A percentile compares a stretch with the other conserved stretches of the same genome.
phyloP scores from a whole-genome alignment of 768 basidiomycete species.

The Galerina marginata region DNA sequence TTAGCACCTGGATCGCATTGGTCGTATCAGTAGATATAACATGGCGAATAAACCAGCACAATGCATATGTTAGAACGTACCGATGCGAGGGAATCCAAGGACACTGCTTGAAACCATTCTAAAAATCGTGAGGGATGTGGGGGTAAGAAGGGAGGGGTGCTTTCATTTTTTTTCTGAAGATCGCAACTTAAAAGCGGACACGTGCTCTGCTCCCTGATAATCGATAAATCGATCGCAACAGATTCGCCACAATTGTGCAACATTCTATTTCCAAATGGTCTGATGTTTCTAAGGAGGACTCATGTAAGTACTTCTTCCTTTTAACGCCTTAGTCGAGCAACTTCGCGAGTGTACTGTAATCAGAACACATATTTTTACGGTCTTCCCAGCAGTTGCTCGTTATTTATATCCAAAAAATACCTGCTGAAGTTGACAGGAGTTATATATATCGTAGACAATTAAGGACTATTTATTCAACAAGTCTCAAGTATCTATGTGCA shows the following conservation, averaged over 20 bases:
- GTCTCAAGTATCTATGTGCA: too few species aligned
- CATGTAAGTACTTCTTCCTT: not conserved
- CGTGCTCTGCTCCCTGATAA: conserved; percentile 39
- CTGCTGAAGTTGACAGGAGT: too few species aligned
- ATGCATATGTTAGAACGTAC: conserved; percentile 39
- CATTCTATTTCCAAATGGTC: conserved; percentile 20
- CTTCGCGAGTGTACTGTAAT: too few species aligned
- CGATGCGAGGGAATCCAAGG: conserved; percentile 93
- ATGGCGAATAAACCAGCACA: too few species aligned
- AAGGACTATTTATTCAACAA: too few species aligned
- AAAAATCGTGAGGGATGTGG: conserved; percentile 27
- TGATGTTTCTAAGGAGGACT: conserved; percentile 6
- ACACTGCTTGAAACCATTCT: conserved; percentile 84
- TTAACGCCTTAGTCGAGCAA: too few species aligned
- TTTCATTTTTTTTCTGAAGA: conserved; percentile 24
- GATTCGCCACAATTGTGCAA: conserved; percentile 18
- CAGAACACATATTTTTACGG: too few species aligned
- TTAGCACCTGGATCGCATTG: conserved; percentile 67
- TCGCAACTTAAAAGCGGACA: conserved; percentile 38
- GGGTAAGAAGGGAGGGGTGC: conserved; percentile 30
- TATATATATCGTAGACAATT: too few species aligned
- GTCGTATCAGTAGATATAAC: not conserved
- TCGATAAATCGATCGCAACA: conserved; percentile 39
- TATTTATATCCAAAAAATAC: too few species aligned
- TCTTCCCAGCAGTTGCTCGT: too few species aligned